Evolutionary conservation across 495 filamentous ascomycete genomes (phyloP).

Genomic region (Astrothelium subdiscretum): DNA sequence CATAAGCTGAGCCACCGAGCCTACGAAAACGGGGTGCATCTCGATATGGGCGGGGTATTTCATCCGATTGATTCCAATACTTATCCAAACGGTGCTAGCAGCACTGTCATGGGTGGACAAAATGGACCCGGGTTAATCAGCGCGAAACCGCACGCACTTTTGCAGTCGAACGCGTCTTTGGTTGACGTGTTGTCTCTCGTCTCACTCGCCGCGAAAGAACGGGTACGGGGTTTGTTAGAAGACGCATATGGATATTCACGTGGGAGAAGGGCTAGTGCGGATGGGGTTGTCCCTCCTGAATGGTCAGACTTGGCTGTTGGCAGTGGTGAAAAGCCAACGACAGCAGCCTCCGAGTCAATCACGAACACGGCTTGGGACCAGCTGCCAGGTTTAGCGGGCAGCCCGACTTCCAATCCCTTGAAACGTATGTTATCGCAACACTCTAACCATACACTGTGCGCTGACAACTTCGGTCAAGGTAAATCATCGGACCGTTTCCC

Average conservation of each 20-base stretch:
- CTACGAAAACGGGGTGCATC: slow-evolving; percentile 45
- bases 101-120: slow-evolving; percentile 31
- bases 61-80: slow-evolving; percentile 13
- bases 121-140: slow-evolving; percentile 43
- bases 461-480: slow-evolving; percentile 2
- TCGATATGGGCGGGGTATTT: slow-evolving; percentile 53
- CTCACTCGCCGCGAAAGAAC: slow-evolving; percentile 63
- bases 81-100: slow-evolving; percentile 6
- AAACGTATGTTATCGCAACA: slow-evolving; percentile 4
- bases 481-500: slow-evolving; percentile 8
- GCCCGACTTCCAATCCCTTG: slow-evolving; percentile 16
- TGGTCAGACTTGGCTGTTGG: slow-evolving; percentile 50
- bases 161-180: slow-evolving; percentile 52
- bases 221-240: slow-evolving; percentile 54
- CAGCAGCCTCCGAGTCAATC: slow-evolving; percentile 24
- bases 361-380: slow-evolving; percentile 29
- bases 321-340: slow-evolving; percentile 24
- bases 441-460: slow-evolving; percentile 9
- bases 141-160: slow-evolving; percentile 49
- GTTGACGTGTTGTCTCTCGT: slow-evolving; percentile 65
- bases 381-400: slow-evolving; percentile 17
- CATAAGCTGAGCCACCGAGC: slow-evolving; percentile 37
- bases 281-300: slow-evolving; percentile 57
- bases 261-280: slow-evolving; percentile 55
- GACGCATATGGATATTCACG: slow-evolving; percentile 54